phyloP scores from a whole-genome alignment of 1,284 basidiomycete genomes.

The Bondarzewia mesenterica region DNA sequence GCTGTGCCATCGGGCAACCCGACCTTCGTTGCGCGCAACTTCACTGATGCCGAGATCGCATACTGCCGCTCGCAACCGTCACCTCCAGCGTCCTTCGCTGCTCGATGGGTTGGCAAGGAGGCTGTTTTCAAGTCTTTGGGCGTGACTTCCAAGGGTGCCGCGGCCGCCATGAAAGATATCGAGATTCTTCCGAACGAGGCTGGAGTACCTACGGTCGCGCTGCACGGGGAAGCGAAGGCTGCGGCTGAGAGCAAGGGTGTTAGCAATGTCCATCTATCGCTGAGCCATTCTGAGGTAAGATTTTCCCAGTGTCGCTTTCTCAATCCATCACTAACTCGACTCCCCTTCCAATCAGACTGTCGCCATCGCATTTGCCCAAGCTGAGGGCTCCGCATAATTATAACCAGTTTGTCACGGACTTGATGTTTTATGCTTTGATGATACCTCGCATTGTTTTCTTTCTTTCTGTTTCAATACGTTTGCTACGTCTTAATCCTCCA shows the following conservation, averaged over 20 bases:
- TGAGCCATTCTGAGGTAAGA: conserved; percentile 87
- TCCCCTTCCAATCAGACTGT: conserved; percentile 42
- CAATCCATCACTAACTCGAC: conserved; percentile 11
- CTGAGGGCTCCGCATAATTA: conserved; percentile 18
- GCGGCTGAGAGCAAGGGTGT: conserved; percentile 74
- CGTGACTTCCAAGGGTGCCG: conserved; percentile 85
- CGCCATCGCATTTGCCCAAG: conserved; percentile 78
- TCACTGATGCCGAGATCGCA: conserved; percentile 80
- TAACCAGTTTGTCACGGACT: not conserved
- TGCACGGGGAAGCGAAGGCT: conserved; percentile 77
- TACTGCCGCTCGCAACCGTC: conserved; percentile 90
- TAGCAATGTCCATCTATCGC: conserved; percentile 71
- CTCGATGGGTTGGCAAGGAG: conserved; percentile 96
- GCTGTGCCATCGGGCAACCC: conserved; percentile 85
- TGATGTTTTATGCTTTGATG: not conserved
- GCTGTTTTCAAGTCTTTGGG: conserved; percentile 98
- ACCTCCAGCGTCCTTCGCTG: conserved; percentile 86
- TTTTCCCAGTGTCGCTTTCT: not conserved
- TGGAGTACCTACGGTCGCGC: conserved; percentile 66
- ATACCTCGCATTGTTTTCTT: not conserved
- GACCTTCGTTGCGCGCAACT: conserved; percentile 90
- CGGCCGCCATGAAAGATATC: conserved; percentile 91
- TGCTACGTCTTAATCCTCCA: not conserved
- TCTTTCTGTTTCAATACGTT: not conserved
- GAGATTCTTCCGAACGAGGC: conserved; percentile 78